These are phyloP conservation scores for Ascochyta fabae DNA, from an alignment of 2,329 filamentous ascomycete species.

Conservation along the genomic window DNA sequence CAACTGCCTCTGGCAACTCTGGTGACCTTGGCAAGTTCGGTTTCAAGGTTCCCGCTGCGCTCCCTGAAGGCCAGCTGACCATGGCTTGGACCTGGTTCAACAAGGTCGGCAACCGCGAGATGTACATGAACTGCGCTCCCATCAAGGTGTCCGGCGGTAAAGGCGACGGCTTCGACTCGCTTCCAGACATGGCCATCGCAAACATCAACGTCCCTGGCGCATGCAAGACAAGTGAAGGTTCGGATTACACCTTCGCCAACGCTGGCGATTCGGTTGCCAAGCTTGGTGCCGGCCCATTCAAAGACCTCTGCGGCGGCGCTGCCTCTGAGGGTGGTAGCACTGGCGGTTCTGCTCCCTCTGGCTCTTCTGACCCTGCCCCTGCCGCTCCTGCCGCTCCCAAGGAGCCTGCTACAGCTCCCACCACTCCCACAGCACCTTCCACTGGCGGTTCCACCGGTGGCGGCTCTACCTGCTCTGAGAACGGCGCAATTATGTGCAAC, in stretches of 20 bases:
- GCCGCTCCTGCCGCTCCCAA: conserved; percentile 5
- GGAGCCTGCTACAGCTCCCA: conserved; percentile 3
- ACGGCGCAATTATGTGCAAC: conserved; percentile 49
- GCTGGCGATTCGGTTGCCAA: conserved; percentile 63
- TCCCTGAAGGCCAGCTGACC: conserved; percentile 75
- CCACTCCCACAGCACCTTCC: not conserved
- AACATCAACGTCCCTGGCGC: conserved; percentile 60
- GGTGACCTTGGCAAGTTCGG: conserved; percentile 61
- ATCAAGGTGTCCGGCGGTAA: conserved; percentile 66
- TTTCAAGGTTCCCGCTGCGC: conserved; percentile 74
- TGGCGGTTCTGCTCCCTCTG: conserved; percentile 10
- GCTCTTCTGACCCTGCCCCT: conserved; percentile 12
- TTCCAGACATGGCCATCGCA: conserved; percentile 77
- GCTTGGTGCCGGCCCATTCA: conserved; percentile 33
- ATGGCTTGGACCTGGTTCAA: conserved; percentile 95
- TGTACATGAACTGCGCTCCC: conserved; percentile 96
- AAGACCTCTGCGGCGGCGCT: conserved; percentile 32
- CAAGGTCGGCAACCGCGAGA: conserved; percentile 84
- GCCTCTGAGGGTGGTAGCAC: conserved; percentile 8
- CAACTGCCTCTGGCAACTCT: conserved; percentile 42
- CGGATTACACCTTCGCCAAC: conserved; percentile 64
- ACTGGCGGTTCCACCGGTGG: conserved; percentile 3
- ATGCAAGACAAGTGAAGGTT: conserved; percentile 61
- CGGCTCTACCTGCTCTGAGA: conserved; percentile 35
- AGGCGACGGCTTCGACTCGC: conserved; percentile 58